phyloP scores from a whole-genome alignment of 441 rosid genomes.

The Pelargonium citronellum region DNA sequence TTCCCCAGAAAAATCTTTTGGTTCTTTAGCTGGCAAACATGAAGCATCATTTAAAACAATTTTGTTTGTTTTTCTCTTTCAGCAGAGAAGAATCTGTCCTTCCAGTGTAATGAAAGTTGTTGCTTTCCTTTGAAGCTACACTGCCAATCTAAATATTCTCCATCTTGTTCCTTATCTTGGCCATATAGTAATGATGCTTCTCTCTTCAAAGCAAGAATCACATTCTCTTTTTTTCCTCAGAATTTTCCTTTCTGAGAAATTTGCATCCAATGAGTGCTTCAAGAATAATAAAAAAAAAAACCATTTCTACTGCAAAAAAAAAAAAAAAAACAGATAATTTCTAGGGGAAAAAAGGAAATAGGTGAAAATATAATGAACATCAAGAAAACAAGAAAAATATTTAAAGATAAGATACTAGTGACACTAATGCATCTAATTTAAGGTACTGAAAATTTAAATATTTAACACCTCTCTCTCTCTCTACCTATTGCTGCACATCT shows the following conservation, averaged over 20 bases:
- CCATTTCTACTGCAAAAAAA: too few species aligned
- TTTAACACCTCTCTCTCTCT: not conserved
- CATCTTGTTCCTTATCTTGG: constrained; percentile 26
- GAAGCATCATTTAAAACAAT: constrained; percentile 24
- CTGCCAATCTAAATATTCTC: not conserved
- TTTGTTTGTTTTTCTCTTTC: not conserved
- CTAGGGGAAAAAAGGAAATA: not conserved
- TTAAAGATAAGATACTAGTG: too few species aligned
- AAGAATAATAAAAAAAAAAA: constrained; percentile 13
- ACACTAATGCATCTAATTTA: too few species aligned
- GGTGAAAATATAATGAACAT: constrained; percentile 12
- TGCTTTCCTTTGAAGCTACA: constrained; percentile 36
- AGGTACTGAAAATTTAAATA: not conserved
- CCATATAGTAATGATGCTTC: constrained; percentile 19
- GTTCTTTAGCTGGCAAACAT: constrained; percentile 9
- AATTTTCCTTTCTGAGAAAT: not conserved
- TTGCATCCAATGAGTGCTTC: constrained; percentile 7
- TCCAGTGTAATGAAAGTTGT: constrained; percentile 19
- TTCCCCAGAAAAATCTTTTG: too few species aligned
- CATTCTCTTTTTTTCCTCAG: constrained; percentile 6
- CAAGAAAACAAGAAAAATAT: too few species aligned
- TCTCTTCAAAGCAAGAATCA: constrained; percentile 29
- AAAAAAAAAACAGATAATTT: constrained; percentile 3
- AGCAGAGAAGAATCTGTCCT: constrained; percentile 29
- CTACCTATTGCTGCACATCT: constrained; percentile 28